Percentiles rank a stretch among this genome's conserved stretches.
phyloP scores from a whole-genome alignment of 805 yeast species.

The Saccharomyces eubayanus region DNA sequence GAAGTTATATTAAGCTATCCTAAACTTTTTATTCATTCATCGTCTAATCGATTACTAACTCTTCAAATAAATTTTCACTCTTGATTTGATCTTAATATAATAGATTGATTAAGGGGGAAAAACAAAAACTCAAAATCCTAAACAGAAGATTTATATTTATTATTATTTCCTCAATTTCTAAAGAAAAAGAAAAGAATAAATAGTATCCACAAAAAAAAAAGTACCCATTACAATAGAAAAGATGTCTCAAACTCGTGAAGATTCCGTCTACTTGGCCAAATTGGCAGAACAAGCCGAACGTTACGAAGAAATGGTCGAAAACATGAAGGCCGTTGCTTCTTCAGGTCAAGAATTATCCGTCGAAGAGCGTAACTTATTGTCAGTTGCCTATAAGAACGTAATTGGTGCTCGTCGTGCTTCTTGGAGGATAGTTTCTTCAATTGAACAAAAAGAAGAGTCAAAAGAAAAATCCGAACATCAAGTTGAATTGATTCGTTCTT shows the following conservation, averaged over 20 bases:
- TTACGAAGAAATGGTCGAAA: constrained; percentile 96
- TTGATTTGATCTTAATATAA: background rate
- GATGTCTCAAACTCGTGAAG: constrained; percentile 87
- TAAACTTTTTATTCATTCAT: background rate
- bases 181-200: background rate
- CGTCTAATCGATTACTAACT: background rate
- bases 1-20: background rate
- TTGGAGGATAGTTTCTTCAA: constrained; percentile 95
- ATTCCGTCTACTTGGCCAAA: constrained; percentile 93
- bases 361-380: constrained; percentile 90
- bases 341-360: constrained; percentile 89
- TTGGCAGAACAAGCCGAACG: constrained; percentile 98
- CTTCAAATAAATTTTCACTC: background rate
- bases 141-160: background rate
- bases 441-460: constrained; percentile 93
- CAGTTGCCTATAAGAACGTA: constrained; percentile 94
- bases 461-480: constrained; percentile 78
- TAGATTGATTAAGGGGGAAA: background rate
- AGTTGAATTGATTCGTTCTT: constrained; percentile 79
- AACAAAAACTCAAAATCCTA: background rate
- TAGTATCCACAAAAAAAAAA: background rate
- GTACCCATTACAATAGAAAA: constrained; percentile 4
- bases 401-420: constrained; percentile 98
- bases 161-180: background rate
- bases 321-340: constrained; percentile 92